Percentiles rank a stretch among this genome's conserved stretches.
Evolutionary conservation across 306 rosid genomes (phyloP).

Genomic region (Crotalaria pallida): DNA sequence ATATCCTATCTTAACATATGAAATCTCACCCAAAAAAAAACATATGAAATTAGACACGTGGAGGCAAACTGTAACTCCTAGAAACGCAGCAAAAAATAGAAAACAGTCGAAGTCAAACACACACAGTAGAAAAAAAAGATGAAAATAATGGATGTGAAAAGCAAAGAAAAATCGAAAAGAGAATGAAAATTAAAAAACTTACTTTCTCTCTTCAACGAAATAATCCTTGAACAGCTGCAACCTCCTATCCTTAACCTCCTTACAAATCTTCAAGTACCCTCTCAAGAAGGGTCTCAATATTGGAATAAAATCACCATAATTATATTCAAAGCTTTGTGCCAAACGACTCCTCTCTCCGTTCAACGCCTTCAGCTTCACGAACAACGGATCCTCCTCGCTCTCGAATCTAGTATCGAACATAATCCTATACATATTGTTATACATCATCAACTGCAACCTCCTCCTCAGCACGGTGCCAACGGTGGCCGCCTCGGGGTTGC

Average conservation of each 20-base stretch:
- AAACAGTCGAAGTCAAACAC: too few relatives aligned
- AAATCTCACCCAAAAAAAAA: too few relatives aligned
- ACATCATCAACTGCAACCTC: slow-evolving; percentile 82
- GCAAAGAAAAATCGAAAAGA: too few relatives aligned
- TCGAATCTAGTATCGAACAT: slow-evolving; percentile 83
- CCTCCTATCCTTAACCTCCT: slow-evolving; percentile 74
- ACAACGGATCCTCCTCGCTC: slow-evolving; percentile 64
- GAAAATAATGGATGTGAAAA: too few relatives aligned
- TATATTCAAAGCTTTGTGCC: slow-evolving; percentile 91
- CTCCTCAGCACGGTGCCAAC: slow-evolving; percentile 53
- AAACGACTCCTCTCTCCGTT: slow-evolving; percentile 79
- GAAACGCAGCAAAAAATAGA: not conserved
- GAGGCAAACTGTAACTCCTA: not conserved
- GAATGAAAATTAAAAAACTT: slow-evolving; percentile 9
- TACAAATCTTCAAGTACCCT: slow-evolving; percentile 73
- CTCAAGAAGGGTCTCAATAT: slow-evolving; percentile 78
- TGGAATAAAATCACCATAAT: slow-evolving; percentile 86
- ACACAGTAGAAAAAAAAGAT: too few relatives aligned
- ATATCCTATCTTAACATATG: not conserved
- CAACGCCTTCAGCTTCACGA: slow-evolving; percentile 46
- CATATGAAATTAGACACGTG: not conserved
- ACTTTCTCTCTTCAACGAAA: slow-evolving; percentile 86
- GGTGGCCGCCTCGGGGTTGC: slow-evolving; percentile 38
- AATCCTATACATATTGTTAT: slow-evolving; percentile 83
- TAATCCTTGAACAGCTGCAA: slow-evolving; percentile 72